A percentile compares a stretch with the other conserved stretches of the same genome.
Conservation (phyloP, 495 filamentous ascomycete species). For the Penicillium flavigenum region DNA sequence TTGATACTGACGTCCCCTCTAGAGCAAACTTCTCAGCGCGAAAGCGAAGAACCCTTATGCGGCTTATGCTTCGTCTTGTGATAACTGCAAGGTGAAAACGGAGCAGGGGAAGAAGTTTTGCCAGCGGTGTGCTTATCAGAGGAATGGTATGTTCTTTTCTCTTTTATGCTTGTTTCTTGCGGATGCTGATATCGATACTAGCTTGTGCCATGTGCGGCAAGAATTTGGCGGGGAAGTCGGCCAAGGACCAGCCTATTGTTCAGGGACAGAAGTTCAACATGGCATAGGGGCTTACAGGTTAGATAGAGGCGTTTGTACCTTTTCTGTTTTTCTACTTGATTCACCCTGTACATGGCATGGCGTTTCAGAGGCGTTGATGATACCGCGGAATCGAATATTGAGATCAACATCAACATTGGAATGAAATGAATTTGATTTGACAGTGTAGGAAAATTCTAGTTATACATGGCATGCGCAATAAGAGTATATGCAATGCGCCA, state of each 20-base stretch:
- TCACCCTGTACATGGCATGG: slow-evolving; percentile 19
- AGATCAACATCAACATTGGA: neutral
- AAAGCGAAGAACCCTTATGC: slow-evolving; percentile 70
- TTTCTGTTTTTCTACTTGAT: neutral
- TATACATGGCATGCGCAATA: slow-evolving; percentile 47
- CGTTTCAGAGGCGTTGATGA: slow-evolving; percentile 17
- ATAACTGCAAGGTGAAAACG: slow-evolving; percentile 63
- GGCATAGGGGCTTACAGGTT: slow-evolving; percentile 43
- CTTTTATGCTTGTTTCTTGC: neutral
- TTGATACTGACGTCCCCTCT: slow-evolving; percentile 2
- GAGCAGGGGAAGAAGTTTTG: slow-evolving; percentile 62
- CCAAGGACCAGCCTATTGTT: slow-evolving; percentile 53
- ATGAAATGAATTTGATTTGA: slow-evolving; percentile 28
- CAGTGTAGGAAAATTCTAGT: slow-evolving; percentile 41
- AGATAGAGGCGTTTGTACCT: neutral
- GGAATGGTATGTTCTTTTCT: slow-evolving; percentile 49
- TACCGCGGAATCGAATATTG: slow-evolving; percentile 3
- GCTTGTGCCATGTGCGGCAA: slow-evolving; percentile 70
- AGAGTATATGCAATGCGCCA: slow-evolving; percentile 44
- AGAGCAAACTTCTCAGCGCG: slow-evolving; percentile 69
- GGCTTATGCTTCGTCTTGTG: slow-evolving; percentile 61
- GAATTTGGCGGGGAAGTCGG: slow-evolving; percentile 46
- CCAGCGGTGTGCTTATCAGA: slow-evolving; percentile 65
- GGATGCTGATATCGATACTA: slow-evolving; percentile 29
- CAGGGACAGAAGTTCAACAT: slow-evolving; percentile 65